A percentile compares a stretch with the other conserved stretches of the same genome.
These are phyloP conservation scores for Avicennia marina DNA, from an alignment of 257 asterid genomes.

Conservation along the genomic window DNA sequence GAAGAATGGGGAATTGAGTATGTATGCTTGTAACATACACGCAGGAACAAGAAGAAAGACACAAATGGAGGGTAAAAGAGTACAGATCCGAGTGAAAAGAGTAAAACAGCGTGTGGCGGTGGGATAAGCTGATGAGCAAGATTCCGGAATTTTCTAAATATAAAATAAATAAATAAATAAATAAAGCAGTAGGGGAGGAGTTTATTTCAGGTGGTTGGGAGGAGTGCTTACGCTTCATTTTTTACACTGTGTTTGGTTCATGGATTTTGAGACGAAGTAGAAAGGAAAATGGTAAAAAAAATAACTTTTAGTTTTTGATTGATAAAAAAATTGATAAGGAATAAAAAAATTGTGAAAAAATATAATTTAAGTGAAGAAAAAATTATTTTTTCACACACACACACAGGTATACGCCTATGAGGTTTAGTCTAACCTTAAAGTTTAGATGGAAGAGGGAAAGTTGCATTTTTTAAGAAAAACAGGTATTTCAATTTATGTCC, in stretches of 20 bases:
- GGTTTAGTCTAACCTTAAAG: no score
- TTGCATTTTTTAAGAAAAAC: no score
- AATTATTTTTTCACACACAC: no score
- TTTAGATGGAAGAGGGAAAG: no score
- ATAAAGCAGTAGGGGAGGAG: not conserved
- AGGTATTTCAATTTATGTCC: no score
- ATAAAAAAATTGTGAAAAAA: no score
- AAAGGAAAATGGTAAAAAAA: no score
- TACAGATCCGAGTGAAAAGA: constrained; percentile 33
- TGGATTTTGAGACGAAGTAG: not conserved
- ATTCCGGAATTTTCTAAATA: constrained; percentile 1
- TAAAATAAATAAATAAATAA: not conserved
- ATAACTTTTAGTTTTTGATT: no score
- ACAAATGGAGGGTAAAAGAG: constrained; percentile 8
- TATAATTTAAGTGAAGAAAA: no score
- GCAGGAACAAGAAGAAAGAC: constrained; percentile 19
- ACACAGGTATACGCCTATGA: no score
- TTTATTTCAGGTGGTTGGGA: constrained; percentile 20
- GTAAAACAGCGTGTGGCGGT: constrained; percentile 12
- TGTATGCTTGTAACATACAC: constrained; percentile 6
- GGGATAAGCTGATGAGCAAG: constrained; percentile 13
- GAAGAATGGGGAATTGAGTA: constrained; percentile 4
- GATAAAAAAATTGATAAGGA: no score
- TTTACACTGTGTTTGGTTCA: not conserved
- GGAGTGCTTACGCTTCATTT: not conserved